These are phyloP conservation scores for Hyaloperonospora brassicae DNA, from an alignment of 352 stramenopile species.

Conservation along the genomic window DNA sequence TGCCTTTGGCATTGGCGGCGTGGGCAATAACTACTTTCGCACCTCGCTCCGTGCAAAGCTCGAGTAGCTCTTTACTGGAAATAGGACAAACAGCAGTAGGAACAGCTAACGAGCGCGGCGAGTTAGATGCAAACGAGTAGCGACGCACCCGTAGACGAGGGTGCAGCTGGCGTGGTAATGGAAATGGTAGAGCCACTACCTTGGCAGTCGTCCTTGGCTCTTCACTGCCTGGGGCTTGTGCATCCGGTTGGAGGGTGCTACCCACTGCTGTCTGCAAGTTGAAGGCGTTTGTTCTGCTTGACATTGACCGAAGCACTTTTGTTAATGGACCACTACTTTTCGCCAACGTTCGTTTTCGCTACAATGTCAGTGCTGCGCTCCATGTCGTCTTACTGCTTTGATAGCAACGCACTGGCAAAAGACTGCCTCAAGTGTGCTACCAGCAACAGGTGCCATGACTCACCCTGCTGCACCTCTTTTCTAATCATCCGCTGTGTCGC, in stretches of 20 bases:
- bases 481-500: constrained; percentile 26
- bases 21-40: constrained; percentile 77
- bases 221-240: too few relatives aligned
- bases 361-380: background rate
- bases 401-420: background rate
- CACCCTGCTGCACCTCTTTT: constrained; percentile 1
- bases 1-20: constrained; percentile 84
- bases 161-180: constrained; percentile 13
- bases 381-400: background rate
- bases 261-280: background rate
- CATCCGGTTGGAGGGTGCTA: background rate
- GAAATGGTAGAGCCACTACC: constrained; percentile 22
- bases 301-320: background rate
- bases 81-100: constrained; percentile 8
- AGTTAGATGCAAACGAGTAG: background rate
- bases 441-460: too few relatives aligned
- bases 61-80: constrained; percentile 20
- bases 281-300: background rate
- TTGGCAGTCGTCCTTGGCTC: constrained; percentile 1
- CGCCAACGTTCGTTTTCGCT: too few relatives aligned
- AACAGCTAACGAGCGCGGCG: too few relatives aligned
- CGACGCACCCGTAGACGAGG: constrained; percentile 1
- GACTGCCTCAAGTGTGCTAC: background rate
- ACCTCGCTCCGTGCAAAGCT: constrained; percentile 37
- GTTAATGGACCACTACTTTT: too few relatives aligned